Evolutionary conservation across 106 monocot genomes (phyloP), one percentile per base, ranked within the genome.

Genomic region (Dioscorea zingiberensis): DNA sequence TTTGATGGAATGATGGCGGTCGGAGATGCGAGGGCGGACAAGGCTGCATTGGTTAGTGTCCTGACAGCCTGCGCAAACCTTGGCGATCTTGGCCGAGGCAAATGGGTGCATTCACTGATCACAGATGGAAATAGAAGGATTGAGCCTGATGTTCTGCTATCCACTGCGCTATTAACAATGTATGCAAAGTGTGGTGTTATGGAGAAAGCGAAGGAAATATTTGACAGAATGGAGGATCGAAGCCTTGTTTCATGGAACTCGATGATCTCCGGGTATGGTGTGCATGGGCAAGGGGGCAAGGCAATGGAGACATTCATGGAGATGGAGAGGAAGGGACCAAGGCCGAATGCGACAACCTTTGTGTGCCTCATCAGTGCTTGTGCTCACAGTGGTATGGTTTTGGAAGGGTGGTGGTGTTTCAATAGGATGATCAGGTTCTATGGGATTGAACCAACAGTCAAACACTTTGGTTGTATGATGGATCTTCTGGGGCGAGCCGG

Each of bases 371-470:
- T 93, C 30, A 82, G 81, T 47, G 84, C 93, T 2, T 88, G 88
- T 30, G 60, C 75, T 51, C 93, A 85, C 25, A 55, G 22, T 10
- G 76, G 83, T 1, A 62, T 80, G 66, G 77, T 93, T 15, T 48
- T 80, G 23, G 87, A 87, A 71, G 93, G 88, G 0, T 88, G 74
- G 77, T 85, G 87, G 87, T 82, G 73, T 58, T 93, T 93, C 47
- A 59, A 80, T 38, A 66, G 58, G 22, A 93, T 93, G 93, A 25
- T 78, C n/a, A 66, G 72, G 3, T 18, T 51, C 14, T 75, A 88
- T 27, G 49, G 38, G 8, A 73, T 93, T 15, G 72, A 71, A n/a
- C 93, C 88, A 0, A 73, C 59, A 55, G 77, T 73, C 12, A 80
- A 85, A 27, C 93, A 93, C 58, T 75, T 82, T 60, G 87, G 87